Percentiles rank a stretch among this genome's conserved stretches.
These are phyloP conservation scores for Cerioporus squamosus DNA, from an alignment of 1,284 basidiomycete species.

Conservation along the genomic window DNA sequence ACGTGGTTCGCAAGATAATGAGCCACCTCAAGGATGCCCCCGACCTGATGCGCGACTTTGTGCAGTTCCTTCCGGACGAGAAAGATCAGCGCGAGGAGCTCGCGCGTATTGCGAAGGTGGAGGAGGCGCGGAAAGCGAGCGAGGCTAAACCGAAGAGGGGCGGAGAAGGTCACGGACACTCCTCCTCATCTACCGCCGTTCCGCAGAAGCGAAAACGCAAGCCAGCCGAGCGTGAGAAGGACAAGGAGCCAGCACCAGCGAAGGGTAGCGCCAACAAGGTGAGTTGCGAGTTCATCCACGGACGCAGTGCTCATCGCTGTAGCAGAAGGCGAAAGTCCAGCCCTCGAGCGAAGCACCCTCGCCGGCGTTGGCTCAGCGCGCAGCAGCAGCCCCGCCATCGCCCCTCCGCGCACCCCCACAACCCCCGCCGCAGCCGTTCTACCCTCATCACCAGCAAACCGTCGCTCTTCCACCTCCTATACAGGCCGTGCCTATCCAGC, in stretches of 20 bases:
- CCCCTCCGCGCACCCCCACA: conserved; percentile 27
- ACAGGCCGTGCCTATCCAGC: conserved; percentile 26
- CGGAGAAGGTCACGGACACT: conserved; percentile 9
- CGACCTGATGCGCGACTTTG: conserved; percentile 90
- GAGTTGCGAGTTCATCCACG: not conserved
- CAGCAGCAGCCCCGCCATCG: conserved; percentile 26
- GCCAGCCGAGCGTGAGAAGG: conserved; percentile 41
- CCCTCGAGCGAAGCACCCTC: conserved; percentile 31
- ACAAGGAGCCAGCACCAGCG: conserved; percentile 35
- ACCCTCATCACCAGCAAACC: conserved; percentile 30
- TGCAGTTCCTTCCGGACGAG: conserved; percentile 86
- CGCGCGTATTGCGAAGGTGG: conserved; percentile 28
- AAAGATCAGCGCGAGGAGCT: conserved; percentile 51
- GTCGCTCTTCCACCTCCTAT: conserved; percentile 30
- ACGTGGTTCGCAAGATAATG: conserved; percentile 87
- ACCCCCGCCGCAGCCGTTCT: conserved; percentile 21
- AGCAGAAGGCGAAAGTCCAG: conserved; percentile 34
- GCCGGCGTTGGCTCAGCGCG: conserved; percentile 29
- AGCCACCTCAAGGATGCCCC: conserved; percentile 87
- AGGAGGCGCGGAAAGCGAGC: conserved; percentile 21
- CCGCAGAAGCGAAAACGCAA: conserved; percentile 72
- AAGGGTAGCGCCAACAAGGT: conserved; percentile 38
- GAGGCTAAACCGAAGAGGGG: conserved; percentile 27
- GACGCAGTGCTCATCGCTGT: not conserved
- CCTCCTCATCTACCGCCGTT: conserved; percentile 33